Evolutionary conservation across 2,329 filamentous ascomycete genomes (phyloP).

Genomic region (Colletotrichum theobromicola): DNA sequence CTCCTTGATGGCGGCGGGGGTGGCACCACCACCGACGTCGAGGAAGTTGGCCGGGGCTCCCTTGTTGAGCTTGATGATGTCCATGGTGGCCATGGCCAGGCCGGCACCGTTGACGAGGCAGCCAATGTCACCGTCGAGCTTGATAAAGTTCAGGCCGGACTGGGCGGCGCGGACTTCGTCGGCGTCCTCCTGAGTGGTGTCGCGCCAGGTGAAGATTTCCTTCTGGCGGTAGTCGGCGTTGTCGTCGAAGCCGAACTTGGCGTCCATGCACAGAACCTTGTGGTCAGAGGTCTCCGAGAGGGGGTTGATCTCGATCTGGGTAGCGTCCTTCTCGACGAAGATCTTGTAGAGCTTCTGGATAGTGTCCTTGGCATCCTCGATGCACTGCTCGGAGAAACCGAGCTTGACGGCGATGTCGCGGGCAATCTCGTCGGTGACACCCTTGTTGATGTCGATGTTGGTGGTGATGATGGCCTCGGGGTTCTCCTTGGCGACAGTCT

Average conservation of each 20-base stretch:
- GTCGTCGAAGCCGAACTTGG: constrained; percentile 98
- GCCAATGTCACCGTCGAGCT: constrained; percentile 98
- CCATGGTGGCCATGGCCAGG: constrained; percentile 99
- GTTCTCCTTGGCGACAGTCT: constrained; percentile 96
- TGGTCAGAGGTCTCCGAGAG: constrained; percentile 98
- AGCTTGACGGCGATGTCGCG: constrained; percentile 88
- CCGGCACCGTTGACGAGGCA: constrained; percentile 99
- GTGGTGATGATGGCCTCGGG: constrained; percentile 96
- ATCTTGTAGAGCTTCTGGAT: constrained; percentile 99
- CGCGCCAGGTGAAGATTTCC: constrained; percentile 93
- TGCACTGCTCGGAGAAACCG: constrained; percentile 97
- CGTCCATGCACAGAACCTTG: constrained; percentile 98
- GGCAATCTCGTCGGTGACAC: constrained; percentile 95
- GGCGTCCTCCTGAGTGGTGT: constrained; percentile 92
- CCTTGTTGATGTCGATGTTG: constrained; percentile 89
- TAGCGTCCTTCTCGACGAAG: constrained; percentile 98
- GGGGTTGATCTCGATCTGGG: constrained; percentile 99
- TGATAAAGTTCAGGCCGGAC: constrained; percentile 99
- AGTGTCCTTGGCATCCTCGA: constrained; percentile 92
- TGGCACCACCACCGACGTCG: constrained; percentile 97
- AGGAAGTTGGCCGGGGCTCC: constrained; percentile 97
- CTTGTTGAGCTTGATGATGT: constrained; percentile 99
- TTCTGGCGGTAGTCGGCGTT: constrained; percentile 98
- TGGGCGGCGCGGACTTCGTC: constrained; percentile 95
- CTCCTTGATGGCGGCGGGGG: constrained; percentile 93